Base-by-base conservation (phyloP, 495 filamentous ascomycete species). In the Achaetomiella virescens region DNA sequence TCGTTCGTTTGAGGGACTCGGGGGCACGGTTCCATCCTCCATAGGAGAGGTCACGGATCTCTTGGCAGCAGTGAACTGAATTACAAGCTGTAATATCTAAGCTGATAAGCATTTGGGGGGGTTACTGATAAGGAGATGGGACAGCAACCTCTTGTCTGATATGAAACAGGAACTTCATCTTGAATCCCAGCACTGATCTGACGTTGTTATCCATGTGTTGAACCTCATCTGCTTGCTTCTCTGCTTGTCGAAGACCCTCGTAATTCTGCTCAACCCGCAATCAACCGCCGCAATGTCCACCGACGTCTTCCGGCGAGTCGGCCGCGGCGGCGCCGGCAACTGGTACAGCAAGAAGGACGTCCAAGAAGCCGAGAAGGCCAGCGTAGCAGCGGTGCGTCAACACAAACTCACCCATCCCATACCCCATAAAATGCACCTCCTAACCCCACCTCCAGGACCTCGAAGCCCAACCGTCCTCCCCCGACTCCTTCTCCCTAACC, bases 301-400 rank as follows among this genome's bases (percentile, higher is more conserved):
- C 31, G 65, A 71, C n/a, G 64, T 61, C 33, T 68, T 65, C 49
- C 59, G 68, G 48, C 53, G 61, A n/a, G 64, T 71, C 7, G 70
- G 70, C 47, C 68, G 84, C 29, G 84, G 84, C 31, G 84, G 84
- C 35, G 83, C 82, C 2, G 84, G 83, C 33, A 86, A 87, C 66
- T 85, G 80, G 64, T 77, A 78, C 50, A 74, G 70, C 62, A 72
- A 79, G 51, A 71, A 77, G 61, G 77, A 83, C 51, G 58, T 80
- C 31, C 70, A 79, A 35, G 77, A 79, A 36, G 74, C 64, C 38
- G 61, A 61, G 50, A 72, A 73, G 54, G 60, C 57, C 12, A 50
- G 49, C 12, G 20, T n/a, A 12, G 15, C 24, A 15, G 37, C 55
- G 54, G 67, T 73, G 46, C 45, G 66, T 65, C 43, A 37, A 40